These are phyloP conservation scores for Fistulifera pelliculosa DNA, from an alignment of 108 stramenopile genomes.

Conservation along the genomic window DNA sequence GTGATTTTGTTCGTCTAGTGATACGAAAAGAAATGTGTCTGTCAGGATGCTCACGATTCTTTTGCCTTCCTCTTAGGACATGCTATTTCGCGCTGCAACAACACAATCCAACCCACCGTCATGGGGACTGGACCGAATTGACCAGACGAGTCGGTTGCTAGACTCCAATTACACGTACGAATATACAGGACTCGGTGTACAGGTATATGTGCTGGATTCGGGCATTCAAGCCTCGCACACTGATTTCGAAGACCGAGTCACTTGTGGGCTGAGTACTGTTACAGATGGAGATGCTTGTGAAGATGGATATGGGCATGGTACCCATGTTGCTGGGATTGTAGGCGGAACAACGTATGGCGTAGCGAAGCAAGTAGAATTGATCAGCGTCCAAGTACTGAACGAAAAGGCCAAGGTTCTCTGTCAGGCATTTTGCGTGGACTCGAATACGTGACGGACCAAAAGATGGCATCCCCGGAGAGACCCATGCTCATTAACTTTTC, in stretches of 20 bases:
- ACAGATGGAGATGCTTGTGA: background rate
- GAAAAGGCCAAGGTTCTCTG: background rate
- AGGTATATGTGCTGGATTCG: background rate
- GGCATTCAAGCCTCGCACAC: constrained; percentile 4
- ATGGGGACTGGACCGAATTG: background rate
- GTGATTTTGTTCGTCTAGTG: no score
- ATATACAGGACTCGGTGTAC: background rate
- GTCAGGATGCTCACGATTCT: no score
- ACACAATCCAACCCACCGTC: no score
- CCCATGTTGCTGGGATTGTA: constrained; percentile 41
- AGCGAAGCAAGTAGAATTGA: constrained; percentile 10
- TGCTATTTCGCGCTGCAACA: no score
- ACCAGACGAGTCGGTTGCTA: background rate
- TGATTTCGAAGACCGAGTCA: constrained; percentile 1
- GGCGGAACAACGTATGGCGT: constrained; percentile 12
- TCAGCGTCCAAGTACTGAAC: constrained; percentile 16
- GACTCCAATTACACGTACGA: background rate
- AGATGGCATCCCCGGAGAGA: background rate
- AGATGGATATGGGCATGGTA: constrained; percentile 33
- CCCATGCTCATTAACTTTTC: background rate
- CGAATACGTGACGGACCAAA: background rate
- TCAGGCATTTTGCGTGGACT: background rate
- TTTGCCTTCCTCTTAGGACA: no score
- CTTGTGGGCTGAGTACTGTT: background rate
- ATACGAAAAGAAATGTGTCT: no score